These are phyloP conservation scores for Mortierella sp. DNA, from an alignment of 371 early-diverging fungal species.

Conservation along the genomic window DNA sequence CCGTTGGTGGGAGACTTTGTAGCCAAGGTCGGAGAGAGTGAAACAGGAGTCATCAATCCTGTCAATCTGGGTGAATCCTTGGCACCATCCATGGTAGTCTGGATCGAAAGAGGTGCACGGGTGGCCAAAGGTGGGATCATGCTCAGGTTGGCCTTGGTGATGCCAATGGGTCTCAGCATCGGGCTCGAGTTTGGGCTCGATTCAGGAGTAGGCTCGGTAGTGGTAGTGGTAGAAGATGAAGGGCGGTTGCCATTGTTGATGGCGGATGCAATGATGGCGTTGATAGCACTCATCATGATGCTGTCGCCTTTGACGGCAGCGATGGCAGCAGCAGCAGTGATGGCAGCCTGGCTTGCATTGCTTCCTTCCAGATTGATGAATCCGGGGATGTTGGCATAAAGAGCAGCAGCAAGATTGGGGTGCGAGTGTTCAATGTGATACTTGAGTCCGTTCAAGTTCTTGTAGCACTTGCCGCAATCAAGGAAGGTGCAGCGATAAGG, in stretches of 20 bases:
- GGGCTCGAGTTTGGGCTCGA: constrained; percentile 49
- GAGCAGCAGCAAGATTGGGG: constrained; percentile 50
- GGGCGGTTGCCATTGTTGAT: constrained; percentile 27
- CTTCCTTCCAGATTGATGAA: constrained; percentile 36
- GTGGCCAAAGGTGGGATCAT: constrained; percentile 11
- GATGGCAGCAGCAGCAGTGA: constrained; percentile 53
- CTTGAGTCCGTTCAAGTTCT: constrained; percentile 97
- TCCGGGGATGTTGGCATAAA: constrained; percentile 44
- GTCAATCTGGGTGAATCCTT: constrained; percentile 21
- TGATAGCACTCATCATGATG: constrained; percentile 50
- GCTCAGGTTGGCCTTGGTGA: neutral
- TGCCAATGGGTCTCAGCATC: constrained; percentile 22
- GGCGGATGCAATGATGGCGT: constrained; percentile 51
- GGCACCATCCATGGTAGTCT: constrained; percentile 22
- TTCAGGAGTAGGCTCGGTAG: constrained; percentile 37
- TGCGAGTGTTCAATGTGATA: constrained; percentile 95
- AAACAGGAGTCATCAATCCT: constrained; percentile 42
- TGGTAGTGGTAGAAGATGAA: neutral
- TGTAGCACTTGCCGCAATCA: constrained; percentile 94
- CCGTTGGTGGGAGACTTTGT: constrained; percentile 14
- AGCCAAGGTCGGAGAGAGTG: constrained; percentile 37
- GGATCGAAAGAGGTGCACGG: constrained; percentile 26
- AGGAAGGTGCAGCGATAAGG: constrained; percentile 89
- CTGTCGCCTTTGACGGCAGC: constrained; percentile 48
- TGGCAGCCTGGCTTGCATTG: constrained; percentile 50